Percentiles rank a stretch among this genome's conserved stretches.
phyloP scores from a whole-genome alignment of 768 basidiomycete genomes.

The Steccherinum ochraceum region DNA sequence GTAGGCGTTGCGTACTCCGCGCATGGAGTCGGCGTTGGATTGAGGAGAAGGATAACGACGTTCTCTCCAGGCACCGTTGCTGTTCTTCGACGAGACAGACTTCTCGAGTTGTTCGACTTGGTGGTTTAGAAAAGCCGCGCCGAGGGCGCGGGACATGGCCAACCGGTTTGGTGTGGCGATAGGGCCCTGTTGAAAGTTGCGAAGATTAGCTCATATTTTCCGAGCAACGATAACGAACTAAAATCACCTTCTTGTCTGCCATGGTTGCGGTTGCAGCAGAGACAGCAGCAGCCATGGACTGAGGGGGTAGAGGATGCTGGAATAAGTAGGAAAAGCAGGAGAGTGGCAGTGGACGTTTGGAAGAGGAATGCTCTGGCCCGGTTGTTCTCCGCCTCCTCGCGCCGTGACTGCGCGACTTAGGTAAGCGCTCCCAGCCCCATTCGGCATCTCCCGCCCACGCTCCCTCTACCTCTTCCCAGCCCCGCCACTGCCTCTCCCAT shows the following conservation, averaged over 20 bases:
- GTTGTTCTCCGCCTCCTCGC: neutral
- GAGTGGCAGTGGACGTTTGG: neutral
- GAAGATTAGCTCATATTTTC: neutral
- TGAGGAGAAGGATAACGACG: slow-evolving; percentile 17
- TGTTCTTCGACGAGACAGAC: slow-evolving; percentile 45
- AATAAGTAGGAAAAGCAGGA: no score
- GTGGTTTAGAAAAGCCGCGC: slow-evolving; percentile 81
- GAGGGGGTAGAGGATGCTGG: no score
- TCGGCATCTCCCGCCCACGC: neutral
- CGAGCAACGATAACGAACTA: neutral
- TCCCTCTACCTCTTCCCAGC: no score
- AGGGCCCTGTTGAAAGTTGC: slow-evolving; percentile 5
- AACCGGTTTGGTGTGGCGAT: slow-evolving; percentile 41
- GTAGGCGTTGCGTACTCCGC: neutral
- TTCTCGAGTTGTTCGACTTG: slow-evolving; percentile 88
- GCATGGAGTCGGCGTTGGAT: neutral
- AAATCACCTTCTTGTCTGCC: slow-evolving; percentile 9
- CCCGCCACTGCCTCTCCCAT: no score
- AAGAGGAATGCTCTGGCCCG: neutral
- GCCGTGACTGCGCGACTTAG: neutral
- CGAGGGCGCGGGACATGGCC: slow-evolving; percentile 82
- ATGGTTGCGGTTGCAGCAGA: slow-evolving; percentile 10
- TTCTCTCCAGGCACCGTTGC: slow-evolving; percentile 56
- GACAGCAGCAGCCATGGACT: neutral
- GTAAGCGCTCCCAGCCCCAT: neutral